phyloP scores from a whole-genome alignment of 148 eudicot genomes.

The Rhododendron vialii region DNA sequence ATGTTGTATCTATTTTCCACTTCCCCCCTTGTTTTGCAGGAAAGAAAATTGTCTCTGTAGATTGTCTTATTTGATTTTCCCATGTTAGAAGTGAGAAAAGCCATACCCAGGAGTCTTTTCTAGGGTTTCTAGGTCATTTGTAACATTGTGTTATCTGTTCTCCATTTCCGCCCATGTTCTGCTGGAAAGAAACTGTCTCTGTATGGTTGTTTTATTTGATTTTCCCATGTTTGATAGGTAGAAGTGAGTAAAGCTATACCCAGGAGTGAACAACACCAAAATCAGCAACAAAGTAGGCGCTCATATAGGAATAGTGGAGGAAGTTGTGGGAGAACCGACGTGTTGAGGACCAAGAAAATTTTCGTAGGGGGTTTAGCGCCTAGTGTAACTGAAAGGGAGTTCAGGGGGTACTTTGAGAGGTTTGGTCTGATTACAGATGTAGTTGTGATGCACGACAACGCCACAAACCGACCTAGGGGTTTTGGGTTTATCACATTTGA shows the following conservation, averaged over 20 bases:
- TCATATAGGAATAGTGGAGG: slow-evolving; percentile 1
- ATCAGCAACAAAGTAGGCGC: background rate
- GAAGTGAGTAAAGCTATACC: slow-evolving; percentile 11
- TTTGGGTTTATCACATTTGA: slow-evolving; percentile 23
- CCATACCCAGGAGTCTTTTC: slow-evolving; percentile 55
- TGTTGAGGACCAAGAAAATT: slow-evolving; percentile 12
- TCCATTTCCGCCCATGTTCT: background rate
- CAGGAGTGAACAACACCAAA: background rate
- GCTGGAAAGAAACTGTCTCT: background rate
- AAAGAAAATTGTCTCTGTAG: background rate
- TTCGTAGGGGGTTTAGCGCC: slow-evolving; percentile 22
- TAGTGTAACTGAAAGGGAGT: slow-evolving; percentile 1
- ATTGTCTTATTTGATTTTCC: slow-evolving; percentile 3
- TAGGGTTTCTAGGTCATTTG: background rate
- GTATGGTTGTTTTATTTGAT: background rate
- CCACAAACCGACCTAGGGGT: slow-evolving; percentile 9
- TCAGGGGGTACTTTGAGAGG: slow-evolving; percentile 4
- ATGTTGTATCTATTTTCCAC: background rate
- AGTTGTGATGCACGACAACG: slow-evolving; percentile 10
- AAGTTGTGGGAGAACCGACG: background rate
- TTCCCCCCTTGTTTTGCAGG: background rate
- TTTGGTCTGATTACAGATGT: slow-evolving; percentile 15
- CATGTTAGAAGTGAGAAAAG: slow-evolving; percentile 60
- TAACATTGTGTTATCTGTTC: background rate
- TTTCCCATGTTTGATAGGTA: slow-evolving; percentile 8